A percentile compares a stretch with the other conserved stretches of the same genome.
These are phyloP conservation scores for Oligophagozyma castellii DNA, from an alignment of 1,139 yeast species.

Conservation along the genomic window DNA sequence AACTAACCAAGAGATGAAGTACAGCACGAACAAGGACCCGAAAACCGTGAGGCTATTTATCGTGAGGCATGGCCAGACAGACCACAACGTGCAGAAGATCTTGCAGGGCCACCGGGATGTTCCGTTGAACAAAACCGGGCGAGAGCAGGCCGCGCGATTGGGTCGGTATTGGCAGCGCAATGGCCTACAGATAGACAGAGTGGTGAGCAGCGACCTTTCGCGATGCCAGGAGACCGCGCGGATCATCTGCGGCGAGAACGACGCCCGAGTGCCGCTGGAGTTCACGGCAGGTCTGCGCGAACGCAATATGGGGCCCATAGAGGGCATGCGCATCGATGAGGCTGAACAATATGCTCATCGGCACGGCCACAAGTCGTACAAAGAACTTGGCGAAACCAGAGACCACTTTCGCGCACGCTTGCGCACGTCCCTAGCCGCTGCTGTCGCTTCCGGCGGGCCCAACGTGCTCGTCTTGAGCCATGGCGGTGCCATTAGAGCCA, in stretches of 20 bases:
- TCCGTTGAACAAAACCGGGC: conserved; percentile 45
- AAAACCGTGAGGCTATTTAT: conserved; percentile 39
- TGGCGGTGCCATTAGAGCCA: conserved; percentile 71
- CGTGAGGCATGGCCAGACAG: conserved; percentile 74
- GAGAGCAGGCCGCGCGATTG: conserved; percentile 38
- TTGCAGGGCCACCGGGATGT: conserved; percentile 63
- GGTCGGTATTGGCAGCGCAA: conserved; percentile 25
- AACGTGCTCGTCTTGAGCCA: conserved; percentile 64
- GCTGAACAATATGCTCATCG: conserved; percentile 44
- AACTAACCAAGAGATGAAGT: conserved; percentile 11
- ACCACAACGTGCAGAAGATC: conserved; percentile 49
- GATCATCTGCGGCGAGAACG: conserved; percentile 24
- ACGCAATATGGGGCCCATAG: conserved; percentile 65
- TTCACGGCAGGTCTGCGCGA: conserved; percentile 42
- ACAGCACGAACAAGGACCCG: conserved; percentile 23
- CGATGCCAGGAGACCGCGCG: conserved; percentile 46
- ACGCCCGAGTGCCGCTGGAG: conserved; percentile 14
- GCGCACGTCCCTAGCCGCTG: conserved; percentile 32
- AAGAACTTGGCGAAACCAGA: conserved; percentile 43
- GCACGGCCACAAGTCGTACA: conserved; percentile 32
- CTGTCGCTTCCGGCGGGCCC: conserved; percentile 29
- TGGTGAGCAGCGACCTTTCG: conserved; percentile 45
- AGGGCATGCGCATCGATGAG: conserved; percentile 58
- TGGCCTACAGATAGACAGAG: conserved; percentile 30
- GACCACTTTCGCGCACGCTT: conserved; percentile 38